Evolutionary conservation across 2,329 filamentous ascomycete species (phyloP).

Genomic region (Chrysoporthe cubensis): DNA sequence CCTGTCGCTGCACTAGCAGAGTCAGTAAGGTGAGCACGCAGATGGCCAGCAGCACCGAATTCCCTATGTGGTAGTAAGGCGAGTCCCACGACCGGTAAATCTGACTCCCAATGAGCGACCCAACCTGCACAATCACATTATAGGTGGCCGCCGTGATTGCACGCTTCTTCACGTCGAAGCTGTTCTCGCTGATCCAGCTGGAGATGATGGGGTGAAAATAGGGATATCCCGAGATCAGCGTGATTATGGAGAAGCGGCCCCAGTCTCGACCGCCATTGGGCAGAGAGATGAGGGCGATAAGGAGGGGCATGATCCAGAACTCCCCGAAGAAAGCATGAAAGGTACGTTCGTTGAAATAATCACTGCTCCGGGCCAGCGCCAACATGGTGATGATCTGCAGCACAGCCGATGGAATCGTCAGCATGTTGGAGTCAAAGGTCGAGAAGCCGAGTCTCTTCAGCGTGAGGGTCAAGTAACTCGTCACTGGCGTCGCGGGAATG

Average conservation of each 20-base stretch:
- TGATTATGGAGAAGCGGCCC: slow-evolving; percentile 55
- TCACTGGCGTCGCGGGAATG: slow-evolving; percentile 53
- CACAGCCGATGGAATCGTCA: slow-evolving; percentile 62
- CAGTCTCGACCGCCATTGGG: slow-evolving; percentile 54
- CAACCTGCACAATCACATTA: slow-evolving; percentile 52
- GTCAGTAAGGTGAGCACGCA: slow-evolving; percentile 51
- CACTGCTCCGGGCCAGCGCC: slow-evolving; percentile 55
- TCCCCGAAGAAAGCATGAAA: slow-evolving; percentile 57
- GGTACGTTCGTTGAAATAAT: slow-evolving; percentile 58
- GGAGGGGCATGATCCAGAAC: slow-evolving; percentile 55
- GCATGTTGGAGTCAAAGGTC: slow-evolving; percentile 64
- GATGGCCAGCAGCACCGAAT: slow-evolving; percentile 59
- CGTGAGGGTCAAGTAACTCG: slow-evolving; percentile 58
- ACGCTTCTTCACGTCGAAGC: slow-evolving; percentile 53
- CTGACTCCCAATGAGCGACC: slow-evolving; percentile 47
- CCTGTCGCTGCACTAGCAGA: slow-evolving; percentile 54
- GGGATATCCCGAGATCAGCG: slow-evolving; percentile 57
- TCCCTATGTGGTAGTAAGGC: slow-evolving; percentile 61
- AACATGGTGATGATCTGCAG: slow-evolving; percentile 63
- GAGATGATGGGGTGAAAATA: slow-evolving; percentile 61
- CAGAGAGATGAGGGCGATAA: slow-evolving; percentile 55
- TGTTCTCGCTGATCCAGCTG: slow-evolving; percentile 55
- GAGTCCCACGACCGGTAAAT: slow-evolving; percentile 57
- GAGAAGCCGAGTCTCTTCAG: slow-evolving; percentile 60
- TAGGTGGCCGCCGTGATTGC: slow-evolving; percentile 53